A percentile compares a stretch with the other conserved stretches of the same genome.
Conservation (phyloP, 352 stramenopile genomes). For the Pythium diclinum region DNA sequence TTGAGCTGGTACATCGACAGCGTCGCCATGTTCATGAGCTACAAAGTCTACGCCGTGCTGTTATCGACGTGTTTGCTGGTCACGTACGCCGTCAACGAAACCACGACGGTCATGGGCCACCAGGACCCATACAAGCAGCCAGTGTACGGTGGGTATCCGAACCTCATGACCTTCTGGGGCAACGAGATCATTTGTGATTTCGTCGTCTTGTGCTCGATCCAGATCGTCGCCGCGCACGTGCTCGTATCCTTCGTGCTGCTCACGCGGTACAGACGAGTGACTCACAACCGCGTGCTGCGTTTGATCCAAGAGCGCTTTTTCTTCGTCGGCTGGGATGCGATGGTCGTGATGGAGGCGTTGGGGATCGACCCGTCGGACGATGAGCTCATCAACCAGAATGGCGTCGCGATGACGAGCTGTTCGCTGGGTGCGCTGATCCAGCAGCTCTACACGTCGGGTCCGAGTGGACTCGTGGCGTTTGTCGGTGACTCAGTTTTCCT, state of each 20-base stretch:
- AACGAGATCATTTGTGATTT: constrained; percentile 47
- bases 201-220: constrained; percentile 26
- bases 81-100: constrained; percentile 30
- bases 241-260: constrained; percentile 25
- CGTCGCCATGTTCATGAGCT: constrained; percentile 46
- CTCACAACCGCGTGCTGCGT: constrained; percentile 25
- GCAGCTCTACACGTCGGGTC: constrained; percentile 36
- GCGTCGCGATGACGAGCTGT: constrained; percentile 28
- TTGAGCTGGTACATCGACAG: constrained; percentile 44
- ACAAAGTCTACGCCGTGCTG: constrained; percentile 53
- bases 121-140: constrained; percentile 24
- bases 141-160: constrained; percentile 38
- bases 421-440: constrained; percentile 35
- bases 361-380: constrained; percentile 36
- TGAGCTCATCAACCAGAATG: constrained; percentile 13
- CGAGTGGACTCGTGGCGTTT: constrained; percentile 25
- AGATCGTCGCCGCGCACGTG: constrained; percentile 15
- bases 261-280: constrained; percentile 26
- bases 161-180: constrained; percentile 39
- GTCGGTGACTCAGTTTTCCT: not conserved
- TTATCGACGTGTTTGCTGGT: constrained; percentile 40
- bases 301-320: constrained; percentile 39
- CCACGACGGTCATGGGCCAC: constrained; percentile 45
- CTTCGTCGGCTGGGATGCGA: constrained; percentile 41
- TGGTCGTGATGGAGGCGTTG: constrained; percentile 35